Evolutionary conservation across 306 rosid species (phyloP), one percentile per base, ranked within the genome.

Genomic region (Betula pendula): DNA sequence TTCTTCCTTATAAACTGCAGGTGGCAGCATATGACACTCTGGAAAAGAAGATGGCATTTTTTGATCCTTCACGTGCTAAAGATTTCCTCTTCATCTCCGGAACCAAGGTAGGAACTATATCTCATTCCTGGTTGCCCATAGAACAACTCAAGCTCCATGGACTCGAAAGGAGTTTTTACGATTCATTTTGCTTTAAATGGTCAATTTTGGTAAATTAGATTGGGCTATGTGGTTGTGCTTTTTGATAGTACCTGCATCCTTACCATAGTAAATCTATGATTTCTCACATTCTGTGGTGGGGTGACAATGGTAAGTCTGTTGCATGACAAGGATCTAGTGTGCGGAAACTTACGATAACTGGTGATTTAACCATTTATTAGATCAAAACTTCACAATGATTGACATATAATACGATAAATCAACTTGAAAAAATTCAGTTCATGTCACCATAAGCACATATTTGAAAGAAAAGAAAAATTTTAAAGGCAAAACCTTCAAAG

Each of bases 61-160:
- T 96, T 56, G 96, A 96, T 45, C 98, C 99, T 50, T 62, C 87
- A 16, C 98, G 98, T 0, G 76, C 97, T 8, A 75, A 91, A 82
- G 97, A 96, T 70, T 96, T 96, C 82, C 94, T 96, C 82, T 92
- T 96, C 87, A 96, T 96, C 81, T 96, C 97, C 1, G 99, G 98
- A 76, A 92, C 97, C 85, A 96, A 96, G 97, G 99, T 96, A 83
- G 51, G 81, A 74, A 24, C 50, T 5, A 2, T 13, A 77, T 68
- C 44, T 73, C n/a, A 44, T 67, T 70, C 19, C 43, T 44, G 22
- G 43, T 22, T 63, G 63, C 76, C 55, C 33, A 3, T 71, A 3
- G 60, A 17, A 31, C 72, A 47, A 51, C 31, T 48, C 35, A 66
- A 52, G 74, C 67, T 68, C 49, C 72, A 48, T 51, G 31, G 19